A percentile compares a stretch with the other conserved stretches of the same genome.
phyloP scores from a whole-genome alignment of 257 asterid species.

The Primulina tabacum region DNA sequence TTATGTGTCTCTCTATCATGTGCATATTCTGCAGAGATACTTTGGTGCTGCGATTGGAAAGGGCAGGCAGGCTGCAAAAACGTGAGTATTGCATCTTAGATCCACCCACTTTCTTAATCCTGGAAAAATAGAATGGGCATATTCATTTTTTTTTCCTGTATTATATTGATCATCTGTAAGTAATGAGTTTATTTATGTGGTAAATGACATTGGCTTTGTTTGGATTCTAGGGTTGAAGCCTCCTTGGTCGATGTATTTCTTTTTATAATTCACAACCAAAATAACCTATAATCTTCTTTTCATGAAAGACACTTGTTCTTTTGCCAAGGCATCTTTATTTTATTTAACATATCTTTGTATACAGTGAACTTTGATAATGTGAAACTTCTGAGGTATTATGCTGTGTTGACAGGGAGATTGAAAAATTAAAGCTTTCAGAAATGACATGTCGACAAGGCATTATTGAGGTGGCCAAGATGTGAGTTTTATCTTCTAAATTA shows the following conservation, averaged over 20 bases:
- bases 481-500: constrained; percentile 35
- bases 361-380: constrained; percentile 18
- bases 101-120: not conserved
- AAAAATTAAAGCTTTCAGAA: constrained; percentile 84
- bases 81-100: constrained; percentile 47
- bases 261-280: not conserved
- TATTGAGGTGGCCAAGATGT: constrained; percentile 92
- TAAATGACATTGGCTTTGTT: constrained; percentile 7
- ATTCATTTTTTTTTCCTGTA: not conserved
- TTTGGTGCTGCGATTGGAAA: constrained; percentile 94
- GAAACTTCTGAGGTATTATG: constrained; percentile 15
- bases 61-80: constrained; percentile 96
- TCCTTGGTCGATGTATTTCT: not conserved
- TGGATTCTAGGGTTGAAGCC: not conserved
- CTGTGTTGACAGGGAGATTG: constrained; percentile 66
- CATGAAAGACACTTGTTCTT: not conserved
- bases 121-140: not conserved
- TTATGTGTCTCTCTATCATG: constrained; percentile 15
- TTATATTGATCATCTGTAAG: no score
- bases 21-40: constrained; percentile 52
- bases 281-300: not conserved
- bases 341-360: constrained; percentile 2
- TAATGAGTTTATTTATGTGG: not conserved
- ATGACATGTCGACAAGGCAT: constrained; percentile 96
- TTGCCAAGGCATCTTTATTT: not conserved